Evolutionary conservation across 805 yeast species (phyloP), one percentile per base, ranked within the genome.

Genomic region (Candida schatavii): DNA sequence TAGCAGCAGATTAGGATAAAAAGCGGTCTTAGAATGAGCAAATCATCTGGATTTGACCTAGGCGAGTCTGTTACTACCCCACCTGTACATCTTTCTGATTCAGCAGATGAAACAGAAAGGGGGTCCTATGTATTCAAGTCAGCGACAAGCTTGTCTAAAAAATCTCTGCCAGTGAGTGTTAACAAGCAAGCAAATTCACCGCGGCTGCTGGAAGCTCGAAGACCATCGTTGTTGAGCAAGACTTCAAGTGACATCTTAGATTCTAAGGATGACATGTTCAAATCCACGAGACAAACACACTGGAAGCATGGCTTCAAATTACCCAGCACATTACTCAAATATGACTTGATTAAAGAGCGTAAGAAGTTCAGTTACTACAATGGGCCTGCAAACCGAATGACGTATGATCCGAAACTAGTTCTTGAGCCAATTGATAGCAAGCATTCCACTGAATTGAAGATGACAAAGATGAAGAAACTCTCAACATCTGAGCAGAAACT

Each of bases 261-360:
- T 14, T n/a, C 9, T 10, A 20, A 35, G 6, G 38, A 35, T 21
- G 23, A 7, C 14, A 7, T 6, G 5, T 35, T 35, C 29, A 35
- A 22, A 23, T 11, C 5, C 3, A 14, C 37, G n/a, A 31, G 21
- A 28, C 10, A 19, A 41, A 23, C 38, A 6, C 15, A 27, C 10
- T 66, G 71, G 72, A 43, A 26, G 15, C 69, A 67, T 39, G 64
- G 63, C 2, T 47, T 49, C 18, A 39, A 43, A 4, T 45, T 54
- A 3, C 66, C 69, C n/a, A 53, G 54, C 35, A 39, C 62, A 3
- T 52, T 59, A 4, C 51, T 64, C 37, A 54, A 56, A 31, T 62
- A 56, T 45, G 41, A 46, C 22, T 39, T 46, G 22, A 33, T 41
- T n/a, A 39, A 41, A 10, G 46, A 49, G 33, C 17, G 41, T 37